phyloP scores from a whole-genome alignment of 208 protist species.

The Acanthamoeba castellanii region DNA sequence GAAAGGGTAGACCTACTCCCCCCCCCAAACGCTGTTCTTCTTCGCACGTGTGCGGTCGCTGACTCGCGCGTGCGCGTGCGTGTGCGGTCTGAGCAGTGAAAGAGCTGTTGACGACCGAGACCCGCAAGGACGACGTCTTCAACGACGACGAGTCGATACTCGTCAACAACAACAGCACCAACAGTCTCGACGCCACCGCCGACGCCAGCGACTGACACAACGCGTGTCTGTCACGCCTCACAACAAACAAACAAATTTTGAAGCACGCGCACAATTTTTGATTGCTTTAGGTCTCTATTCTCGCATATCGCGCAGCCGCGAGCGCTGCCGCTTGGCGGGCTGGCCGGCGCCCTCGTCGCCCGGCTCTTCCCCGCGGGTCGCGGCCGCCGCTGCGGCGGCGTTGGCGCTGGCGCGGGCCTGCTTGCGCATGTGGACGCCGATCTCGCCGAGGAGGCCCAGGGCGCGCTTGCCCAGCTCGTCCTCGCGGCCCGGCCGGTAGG shows the following conservation, averaged over 20 bases:
- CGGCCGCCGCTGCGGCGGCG: no score
- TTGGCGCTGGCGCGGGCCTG: not conserved
- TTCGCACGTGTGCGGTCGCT: no score
- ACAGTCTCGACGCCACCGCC: not conserved
- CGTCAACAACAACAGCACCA: not conserved
- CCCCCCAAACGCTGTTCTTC: not conserved
- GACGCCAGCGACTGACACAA: not conserved
- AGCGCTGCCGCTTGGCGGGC: not conserved
- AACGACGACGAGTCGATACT: not conserved
- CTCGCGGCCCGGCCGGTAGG: constrained; percentile 57
- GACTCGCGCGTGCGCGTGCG: no score
- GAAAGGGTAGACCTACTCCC: not conserved
- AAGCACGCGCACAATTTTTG: not conserved
- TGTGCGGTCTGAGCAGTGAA: not conserved
- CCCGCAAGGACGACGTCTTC: not conserved
- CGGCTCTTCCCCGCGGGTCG: no score
- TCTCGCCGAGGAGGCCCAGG: not conserved
- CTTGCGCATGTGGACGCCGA: not conserved
- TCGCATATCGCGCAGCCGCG: no score
- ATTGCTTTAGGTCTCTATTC: not conserved
- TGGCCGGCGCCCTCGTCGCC: not conserved
- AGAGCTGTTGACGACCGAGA: not conserved
- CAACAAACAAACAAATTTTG: not conserved
- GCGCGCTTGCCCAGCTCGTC: not conserved
- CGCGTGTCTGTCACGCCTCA: no score